A percentile compares a stretch with the other conserved stretches of the same genome.
These are phyloP conservation scores for Cytospora chrysosperma DNA, from an alignment of 2,329 filamentous ascomycete species.

Conservation along the genomic window DNA sequence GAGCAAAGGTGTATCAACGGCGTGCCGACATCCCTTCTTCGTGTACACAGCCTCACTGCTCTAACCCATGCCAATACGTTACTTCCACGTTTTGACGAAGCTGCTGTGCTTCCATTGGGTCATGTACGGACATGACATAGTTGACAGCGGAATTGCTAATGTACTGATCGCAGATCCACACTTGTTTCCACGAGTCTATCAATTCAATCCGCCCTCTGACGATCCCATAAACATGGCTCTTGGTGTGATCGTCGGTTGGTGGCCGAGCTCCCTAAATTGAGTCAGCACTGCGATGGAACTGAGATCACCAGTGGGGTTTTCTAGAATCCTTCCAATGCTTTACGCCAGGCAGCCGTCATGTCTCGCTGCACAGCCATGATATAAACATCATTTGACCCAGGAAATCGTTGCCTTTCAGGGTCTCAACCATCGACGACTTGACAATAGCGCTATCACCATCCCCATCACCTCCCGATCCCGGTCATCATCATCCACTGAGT, in stretches of 20 bases:
- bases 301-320: constrained; percentile 11
- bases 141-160: too few relatives aligned
- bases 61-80: constrained; percentile 12
- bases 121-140: too few relatives aligned
- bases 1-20: background rate
- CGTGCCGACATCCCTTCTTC: background rate
- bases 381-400: background rate
- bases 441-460: background rate
- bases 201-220: background rate
- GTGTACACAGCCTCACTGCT: constrained; percentile 15
- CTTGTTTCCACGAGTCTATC: background rate
- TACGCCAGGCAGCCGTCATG: constrained; percentile 1
- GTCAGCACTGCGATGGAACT: constrained; percentile 2
- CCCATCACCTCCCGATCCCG: background rate
- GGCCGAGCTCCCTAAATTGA: background rate
- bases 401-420: background rate
- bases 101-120: background rate
- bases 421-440: background rate
- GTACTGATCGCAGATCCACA: background rate
- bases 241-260: background rate
- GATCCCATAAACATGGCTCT: too few relatives aligned
- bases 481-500: background rate
- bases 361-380: constrained; percentile 6
- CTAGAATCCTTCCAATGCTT: constrained; percentile 12
- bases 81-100: background rate